A percentile compares a stretch with the other conserved stretches of the same genome.
These are phyloP conservation scores for Podila minutissima DNA, from an alignment of 192 early-diverging fungal genomes.

Conservation along the genomic window DNA sequence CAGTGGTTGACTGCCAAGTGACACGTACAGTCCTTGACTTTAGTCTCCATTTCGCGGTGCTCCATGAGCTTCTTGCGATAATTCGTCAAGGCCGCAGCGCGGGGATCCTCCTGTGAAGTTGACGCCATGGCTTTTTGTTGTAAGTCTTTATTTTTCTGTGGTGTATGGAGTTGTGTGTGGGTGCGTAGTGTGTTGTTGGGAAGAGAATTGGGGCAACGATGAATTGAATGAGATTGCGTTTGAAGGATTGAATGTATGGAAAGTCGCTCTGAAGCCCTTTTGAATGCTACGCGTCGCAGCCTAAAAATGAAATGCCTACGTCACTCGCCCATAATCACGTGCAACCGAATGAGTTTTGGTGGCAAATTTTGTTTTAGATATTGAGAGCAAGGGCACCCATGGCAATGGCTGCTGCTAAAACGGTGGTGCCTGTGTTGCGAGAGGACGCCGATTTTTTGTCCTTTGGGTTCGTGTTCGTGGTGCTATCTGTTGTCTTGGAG, in stretches of 20 bases:
- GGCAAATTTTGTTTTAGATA: not conserved
- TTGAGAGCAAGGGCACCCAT: not conserved
- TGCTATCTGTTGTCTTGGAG: not conserved
- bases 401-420: not conserved
- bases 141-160: not conserved
- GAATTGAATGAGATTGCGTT: not conserved
- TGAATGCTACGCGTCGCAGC: no score
- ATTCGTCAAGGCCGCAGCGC: constrained; percentile 80
- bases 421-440: not conserved
- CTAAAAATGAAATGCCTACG: not conserved
- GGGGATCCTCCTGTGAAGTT: constrained; percentile 63
- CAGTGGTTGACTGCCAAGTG: not conserved
- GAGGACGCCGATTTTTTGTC: not conserved
- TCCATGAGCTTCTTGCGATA: constrained; percentile 92
- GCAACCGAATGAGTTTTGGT: not conserved
- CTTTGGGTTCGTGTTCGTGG: not conserved
- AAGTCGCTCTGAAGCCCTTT: not conserved
- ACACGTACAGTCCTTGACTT: constrained; percentile 88
- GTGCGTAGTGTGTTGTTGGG: not conserved
- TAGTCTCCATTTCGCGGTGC: constrained; percentile 95
- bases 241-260: not conserved
- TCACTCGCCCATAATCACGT: not conserved
- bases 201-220: not conserved
- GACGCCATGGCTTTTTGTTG: constrained; percentile 17
- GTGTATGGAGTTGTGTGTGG: not conserved